Base-by-base conservation (phyloP, 2,329 filamentous ascomycete genomes). In the Geosmithia morbida region DNA sequence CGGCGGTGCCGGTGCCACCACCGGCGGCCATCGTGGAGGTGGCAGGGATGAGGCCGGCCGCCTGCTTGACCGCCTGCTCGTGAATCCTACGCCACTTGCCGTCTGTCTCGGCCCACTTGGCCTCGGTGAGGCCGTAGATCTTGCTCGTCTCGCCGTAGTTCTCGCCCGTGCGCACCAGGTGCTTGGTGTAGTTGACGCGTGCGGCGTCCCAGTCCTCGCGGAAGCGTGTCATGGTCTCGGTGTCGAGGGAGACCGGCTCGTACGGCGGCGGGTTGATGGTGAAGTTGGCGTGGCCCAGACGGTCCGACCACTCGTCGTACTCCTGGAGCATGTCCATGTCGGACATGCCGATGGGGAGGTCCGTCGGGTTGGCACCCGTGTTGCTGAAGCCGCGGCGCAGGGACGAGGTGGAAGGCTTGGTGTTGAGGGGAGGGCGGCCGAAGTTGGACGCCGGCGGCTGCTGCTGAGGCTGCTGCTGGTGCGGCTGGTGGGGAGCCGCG, bases 261-360 rank as follows among this genome's bases (percentile, higher is more conserved):
- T 95, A 95, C 0, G 89, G 90, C 59, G 82, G 77, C 0, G 89
- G 89, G 19, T 77, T 68, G 55, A 97, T 94, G 56, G 78, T 89
- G 61, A 94, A 96, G 67, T 97, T 95, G 53, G 89, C 89, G 60
- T 97, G 89, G 26, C 90, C 90, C 14, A 97, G 77, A 48, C 79
- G 80, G 57, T 83, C 78, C 1, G 86, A 83, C 90, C 90, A 96
- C 54, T 83, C 79, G 59, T 94, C 87, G 45, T 81, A 72, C 6
- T 80, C 77, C 48, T 84, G 78, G 30, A 81, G 67, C 52, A 88
- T 78, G 4, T 77, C 73, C 22, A 26, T 26, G 22, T 26, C 22
- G 11, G 43, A 22, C n/a, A 45, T 22, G 11, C 33, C 33, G 6
- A 16, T 37, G 33, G 41, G 41, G n/a, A 43, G 41, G 18, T 43